Percentiles rank a stretch among this genome's conserved stretches.
Evolutionary conservation across 2,329 filamentous ascomycete genomes (phyloP).

Genomic region (Colletotrichum orbiculare): DNA sequence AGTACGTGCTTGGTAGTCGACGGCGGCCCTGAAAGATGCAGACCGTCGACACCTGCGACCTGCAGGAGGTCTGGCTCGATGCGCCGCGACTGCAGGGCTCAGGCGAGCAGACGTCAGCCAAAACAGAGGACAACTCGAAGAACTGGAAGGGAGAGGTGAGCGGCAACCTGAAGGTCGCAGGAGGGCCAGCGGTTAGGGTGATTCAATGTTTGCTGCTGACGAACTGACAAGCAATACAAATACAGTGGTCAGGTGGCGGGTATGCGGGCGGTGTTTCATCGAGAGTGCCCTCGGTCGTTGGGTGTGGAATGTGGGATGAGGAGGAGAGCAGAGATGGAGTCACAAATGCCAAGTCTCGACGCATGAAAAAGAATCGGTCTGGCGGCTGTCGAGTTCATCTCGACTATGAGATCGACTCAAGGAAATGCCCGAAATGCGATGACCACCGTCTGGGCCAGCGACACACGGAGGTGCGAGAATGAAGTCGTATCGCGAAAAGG

Average conservation of each 20-base stretch:
- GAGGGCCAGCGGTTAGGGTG: background rate
- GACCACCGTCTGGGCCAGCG: background rate
- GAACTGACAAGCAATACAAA: background rate
- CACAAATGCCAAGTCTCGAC: conserved; percentile 16
- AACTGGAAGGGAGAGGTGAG: background rate
- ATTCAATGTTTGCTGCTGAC: background rate
- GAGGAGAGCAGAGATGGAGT: conserved; percentile 3
- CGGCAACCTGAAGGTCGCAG: background rate
- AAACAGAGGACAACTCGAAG: background rate
- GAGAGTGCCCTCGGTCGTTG: conserved; percentile 23
- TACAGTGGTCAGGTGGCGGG: background rate
- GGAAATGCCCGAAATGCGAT: conserved; percentile 24
- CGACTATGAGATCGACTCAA: conserved; percentile 30
- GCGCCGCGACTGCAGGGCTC: background rate
- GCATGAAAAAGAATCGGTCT: conserved; percentile 28
- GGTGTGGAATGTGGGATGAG: no score
- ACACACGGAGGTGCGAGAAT: conserved; percentile 6
- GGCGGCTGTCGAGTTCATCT: conserved; percentile 30
- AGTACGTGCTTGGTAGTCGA: no score
- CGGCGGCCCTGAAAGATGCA: no score
- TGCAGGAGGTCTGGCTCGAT: no score
- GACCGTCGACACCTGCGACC: no score
- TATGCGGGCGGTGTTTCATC: conserved; percentile 30
- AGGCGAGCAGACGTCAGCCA: background rate
- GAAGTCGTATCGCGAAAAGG: conserved; percentile 14